Evolutionary conservation across 1,284 basidiomycete genomes (phyloP), one percentile per base, ranked within the genome.

Genomic region (Mycena citricolor): DNA sequence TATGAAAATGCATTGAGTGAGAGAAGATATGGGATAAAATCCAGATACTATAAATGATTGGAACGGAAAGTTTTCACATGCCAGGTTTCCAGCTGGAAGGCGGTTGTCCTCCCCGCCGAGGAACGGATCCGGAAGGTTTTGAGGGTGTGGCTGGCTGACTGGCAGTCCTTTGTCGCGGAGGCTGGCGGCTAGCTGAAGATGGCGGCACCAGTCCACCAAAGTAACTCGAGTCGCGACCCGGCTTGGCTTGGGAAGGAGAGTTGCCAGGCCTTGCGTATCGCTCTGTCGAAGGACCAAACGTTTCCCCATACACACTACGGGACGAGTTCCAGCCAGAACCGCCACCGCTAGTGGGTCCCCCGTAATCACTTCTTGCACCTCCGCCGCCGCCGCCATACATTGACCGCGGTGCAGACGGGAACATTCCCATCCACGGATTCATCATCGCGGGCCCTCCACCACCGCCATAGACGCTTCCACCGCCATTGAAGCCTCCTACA

Each of bases 81-180:
- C n/a, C n/a, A n/a, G n/a, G 16, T 55, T 72, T 81, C 81, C 81
- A 84, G 52, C 80, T 83, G 20, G 80, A 82, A 11, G 80, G 80
- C 8, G 79, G 79, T 6, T 68, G 26, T 1, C 35, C 32, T 13
- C 32, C 67, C 47, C 64, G 68, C 10, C 63, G 57, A n/a, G 51
- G 36, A 36, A 55, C 57, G 34, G 54, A 47, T 21, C 21, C 34
- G 26, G 61, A 59, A 35, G 44, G 47, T 12, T 39, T 42, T 5
- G 42, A 39, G n/a, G 68, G 65, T 39, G 55, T 68, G 12, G 75
- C 72, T 40, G 81, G 80, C 48, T 74, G 74, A 49, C 81, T 83
- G 49, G 70, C 65, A 45, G 81, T 80, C 55, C 81, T 60, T 38
- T 70, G 61, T 49, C 82, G 60, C 39, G 60, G 61, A 23, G 54